A percentile compares a stretch with the other conserved stretches of the same genome.
These are phyloP conservation scores for Helotiales sp. DNA, from an alignment of 2,329 filamentous ascomycete species.

Conservation along the genomic window DNA sequence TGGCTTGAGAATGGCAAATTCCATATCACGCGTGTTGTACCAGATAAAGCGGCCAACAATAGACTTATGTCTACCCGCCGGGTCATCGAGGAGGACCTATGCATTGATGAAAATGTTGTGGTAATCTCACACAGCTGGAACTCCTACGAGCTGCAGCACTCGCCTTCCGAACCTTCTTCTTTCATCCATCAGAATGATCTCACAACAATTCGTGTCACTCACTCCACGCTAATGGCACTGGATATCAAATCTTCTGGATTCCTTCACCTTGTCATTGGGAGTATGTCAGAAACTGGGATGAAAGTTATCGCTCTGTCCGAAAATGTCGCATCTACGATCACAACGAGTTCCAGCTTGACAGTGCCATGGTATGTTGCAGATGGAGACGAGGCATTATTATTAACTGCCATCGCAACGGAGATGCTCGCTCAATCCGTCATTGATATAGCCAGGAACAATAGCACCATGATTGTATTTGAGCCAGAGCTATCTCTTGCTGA, in stretches of 20 bases:
- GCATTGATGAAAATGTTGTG: conserved; percentile 3
- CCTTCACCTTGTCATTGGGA: conserved; percentile 7
- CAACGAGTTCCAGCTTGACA: neutral
- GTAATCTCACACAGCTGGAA: neutral
- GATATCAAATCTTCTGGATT: neutral
- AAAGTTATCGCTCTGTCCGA: conserved; percentile 18
- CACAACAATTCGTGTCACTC: conserved; percentile 11
- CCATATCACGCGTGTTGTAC: conserved; percentile 28
- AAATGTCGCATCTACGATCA: conserved; percentile 1
- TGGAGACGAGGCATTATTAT: conserved; percentile 7
- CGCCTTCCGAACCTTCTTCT: neutral
- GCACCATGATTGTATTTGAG: conserved; percentile 11
- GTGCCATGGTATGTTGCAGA: conserved; percentile 9
- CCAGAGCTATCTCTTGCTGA: conserved; percentile 9
- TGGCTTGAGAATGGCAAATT: conserved; percentile 19
- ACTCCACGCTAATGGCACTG: conserved; percentile 14
- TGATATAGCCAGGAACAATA: neutral
- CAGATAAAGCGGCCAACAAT: conserved; percentile 18
- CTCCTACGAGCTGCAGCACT: conserved; percentile 15
- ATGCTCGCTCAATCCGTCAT: conserved; percentile 9
- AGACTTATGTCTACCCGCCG: conserved; percentile 26
- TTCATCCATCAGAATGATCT: neutral
- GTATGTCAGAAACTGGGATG: neutral
- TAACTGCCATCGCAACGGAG: conserved; percentile 11
- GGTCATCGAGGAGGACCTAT: conserved; percentile 21